These are phyloP conservation scores for Pseudoneurospora amorphoporcata DNA, from an alignment of 495 filamentous ascomycete genomes.

Conservation along the genomic window DNA sequence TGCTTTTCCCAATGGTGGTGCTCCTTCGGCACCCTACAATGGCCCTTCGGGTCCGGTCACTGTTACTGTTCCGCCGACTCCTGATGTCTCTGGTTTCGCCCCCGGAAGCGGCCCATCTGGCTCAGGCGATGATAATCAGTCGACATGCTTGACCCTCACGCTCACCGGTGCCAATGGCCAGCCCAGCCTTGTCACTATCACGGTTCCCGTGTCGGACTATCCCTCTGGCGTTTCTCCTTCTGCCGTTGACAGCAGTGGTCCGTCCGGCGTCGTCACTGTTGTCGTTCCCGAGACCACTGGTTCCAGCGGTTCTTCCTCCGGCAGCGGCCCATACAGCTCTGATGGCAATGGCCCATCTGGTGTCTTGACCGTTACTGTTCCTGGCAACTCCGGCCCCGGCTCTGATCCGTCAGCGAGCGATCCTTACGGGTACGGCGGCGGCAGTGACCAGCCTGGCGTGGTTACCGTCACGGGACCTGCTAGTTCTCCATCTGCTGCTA, in stretches of 20 bases:
- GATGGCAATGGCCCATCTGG: background rate
- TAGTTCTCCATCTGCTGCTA: background rate
- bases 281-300: background rate
- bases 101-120: background rate
- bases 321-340: background rate
- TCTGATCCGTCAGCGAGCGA: slow-evolving; percentile 1
- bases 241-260: background rate
- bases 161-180: background rate
- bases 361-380: slow-evolving; percentile 3
- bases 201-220: background rate
- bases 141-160: slow-evolving; percentile 3
- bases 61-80: background rate
- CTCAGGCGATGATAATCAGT: background rate
- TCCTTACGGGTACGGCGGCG: background rate
- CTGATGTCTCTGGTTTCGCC: background rate
- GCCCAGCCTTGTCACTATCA: background rate
- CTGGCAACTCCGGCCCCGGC: background rate
- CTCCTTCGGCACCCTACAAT: background rate
- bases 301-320: background rate
- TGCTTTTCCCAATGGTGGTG: background rate
- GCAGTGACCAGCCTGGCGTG: background rate
- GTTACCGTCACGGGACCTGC: slow-evolving; percentile 4
- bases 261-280: background rate
- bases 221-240: background rate
- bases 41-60: background rate